Conservation (phyloP, 2,329 filamentous ascomycete genomes). For the Achaetomium macrosporum region DNA sequence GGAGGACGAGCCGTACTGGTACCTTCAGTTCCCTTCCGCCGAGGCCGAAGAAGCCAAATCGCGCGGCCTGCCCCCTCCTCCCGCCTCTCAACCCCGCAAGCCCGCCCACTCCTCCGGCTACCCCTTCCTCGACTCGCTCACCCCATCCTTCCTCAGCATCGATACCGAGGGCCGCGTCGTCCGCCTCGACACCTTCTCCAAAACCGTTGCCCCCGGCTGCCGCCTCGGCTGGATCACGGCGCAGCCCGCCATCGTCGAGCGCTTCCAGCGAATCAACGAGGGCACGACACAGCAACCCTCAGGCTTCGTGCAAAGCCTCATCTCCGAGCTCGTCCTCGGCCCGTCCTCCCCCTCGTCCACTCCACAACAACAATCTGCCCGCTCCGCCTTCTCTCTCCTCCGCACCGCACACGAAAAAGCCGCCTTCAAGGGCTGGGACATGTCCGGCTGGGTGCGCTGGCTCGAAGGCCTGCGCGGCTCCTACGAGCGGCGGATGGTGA, state of each 20-base stretch:
- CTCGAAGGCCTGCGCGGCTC: conserved; percentile 74
- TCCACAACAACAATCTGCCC: background rate
- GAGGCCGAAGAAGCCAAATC: conserved; percentile 46
- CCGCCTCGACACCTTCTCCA: conserved; percentile 88
- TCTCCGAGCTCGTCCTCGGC: conserved; percentile 20
- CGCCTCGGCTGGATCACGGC: conserved; percentile 87
- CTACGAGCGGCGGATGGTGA: conserved; percentile 79
- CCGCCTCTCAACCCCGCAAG: conserved; percentile 28
- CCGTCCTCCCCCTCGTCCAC: background rate
- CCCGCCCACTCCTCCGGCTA: conserved; percentile 47
- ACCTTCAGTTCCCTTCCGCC: conserved; percentile 79
- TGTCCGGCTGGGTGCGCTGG: conserved; percentile 86
- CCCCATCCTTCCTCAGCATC: conserved; percentile 74
- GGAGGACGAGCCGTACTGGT: conserved; percentile 96
- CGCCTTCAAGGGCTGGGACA: conserved; percentile 60
- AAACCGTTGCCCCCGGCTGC: conserved; percentile 85
- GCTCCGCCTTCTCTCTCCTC: conserved; percentile 29
- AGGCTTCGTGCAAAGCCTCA: conserved; percentile 78
- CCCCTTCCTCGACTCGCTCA: conserved; percentile 73
- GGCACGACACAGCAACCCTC: conserved; percentile 75
- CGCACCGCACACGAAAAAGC: conserved; percentile 41
- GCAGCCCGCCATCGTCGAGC: conserved; percentile 71
- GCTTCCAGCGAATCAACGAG: conserved; percentile 64
- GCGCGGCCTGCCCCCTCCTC: conserved; percentile 32
- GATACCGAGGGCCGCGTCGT: conserved; percentile 84